Evolutionary conservation across 1,284 basidiomycete genomes (phyloP), one percentile per base, ranked within the genome.

Genomic region (Apiotrichum gamsii): DNA sequence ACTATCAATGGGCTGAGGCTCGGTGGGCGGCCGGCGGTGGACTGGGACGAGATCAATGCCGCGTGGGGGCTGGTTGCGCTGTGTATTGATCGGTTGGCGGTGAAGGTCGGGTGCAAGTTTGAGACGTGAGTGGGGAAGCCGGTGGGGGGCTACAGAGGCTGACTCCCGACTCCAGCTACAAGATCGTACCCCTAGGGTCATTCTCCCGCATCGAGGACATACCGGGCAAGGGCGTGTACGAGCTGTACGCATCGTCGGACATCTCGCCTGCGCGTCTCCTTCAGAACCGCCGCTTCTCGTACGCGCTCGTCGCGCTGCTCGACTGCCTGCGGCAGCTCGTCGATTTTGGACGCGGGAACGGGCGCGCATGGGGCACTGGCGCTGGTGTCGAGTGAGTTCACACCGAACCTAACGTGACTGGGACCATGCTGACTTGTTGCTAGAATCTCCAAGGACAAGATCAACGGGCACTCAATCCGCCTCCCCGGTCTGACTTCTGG

Each of bases 11-110:
- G 91, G 1, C 77, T 98, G 14, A 80, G 95, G 20, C 74, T 98
- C 14, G 95, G 95, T 2, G 80, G 93, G 51, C 80, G 93, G 10
- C 83, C 62, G 0, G 59, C 87, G 80, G 90, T 98, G 23, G 94
- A 97, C 65, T 99, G 94, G 93, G 82, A 88, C 5, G 95, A 99
- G 73, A 93, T 98, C 70, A 98, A 98, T 65, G 95, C 95, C 5
- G 95, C 95, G 3, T 96, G 94, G 90, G 95, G 95, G 0, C 87
- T 97, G 64, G 89, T 90, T 0, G 77, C 94, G n/a, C 75, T 98
- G 18, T 77, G 97, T 43, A 75, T 98, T 14, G 87, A 93, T 60
- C 90, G 90, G 5, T 81, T 98, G 42, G 88, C 89, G 4, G 79
- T 85, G 48, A 94, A 93, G 68, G 79, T 95, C 9, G 89, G 88